A percentile compares a stretch with the other conserved stretches of the same genome.
Evolutionary conservation across 148 eudicot genomes (phyloP).

Genomic region (Selenicereus undatus): DNA sequence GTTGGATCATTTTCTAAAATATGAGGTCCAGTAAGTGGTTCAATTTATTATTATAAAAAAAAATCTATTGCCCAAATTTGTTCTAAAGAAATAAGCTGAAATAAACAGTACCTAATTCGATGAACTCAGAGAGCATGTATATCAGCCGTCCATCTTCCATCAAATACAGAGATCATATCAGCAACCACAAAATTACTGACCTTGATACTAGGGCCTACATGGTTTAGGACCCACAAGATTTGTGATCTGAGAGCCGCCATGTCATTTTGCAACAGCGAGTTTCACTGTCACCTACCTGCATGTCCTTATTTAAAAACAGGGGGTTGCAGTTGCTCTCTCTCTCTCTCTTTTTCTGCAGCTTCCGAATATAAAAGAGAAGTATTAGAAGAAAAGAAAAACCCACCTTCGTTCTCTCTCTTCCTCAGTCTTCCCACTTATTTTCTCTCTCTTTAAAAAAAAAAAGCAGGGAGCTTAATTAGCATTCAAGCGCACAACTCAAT

Average conservation of each 20-base stretch:
- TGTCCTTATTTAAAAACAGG: neutral
- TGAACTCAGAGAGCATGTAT: neutral
- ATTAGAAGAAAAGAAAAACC: neutral
- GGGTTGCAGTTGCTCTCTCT: neutral
- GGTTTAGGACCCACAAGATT: slow-evolving; percentile 13
- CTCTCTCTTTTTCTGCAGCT: slow-evolving; percentile 1
- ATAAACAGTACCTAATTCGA: too few relatives aligned
- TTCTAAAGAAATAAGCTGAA: too few relatives aligned
- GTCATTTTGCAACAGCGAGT: neutral
- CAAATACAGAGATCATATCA: neutral
- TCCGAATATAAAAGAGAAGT: slow-evolving; percentile 9
- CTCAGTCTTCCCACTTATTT: neutral
- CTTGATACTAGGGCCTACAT: neutral
- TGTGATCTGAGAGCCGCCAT: neutral
- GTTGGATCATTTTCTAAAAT: too few relatives aligned
- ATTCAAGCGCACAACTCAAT: slow-evolving; percentile 17
- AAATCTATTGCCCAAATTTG: too few relatives aligned
- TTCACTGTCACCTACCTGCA: neutral
- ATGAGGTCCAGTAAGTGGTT: too few relatives aligned
- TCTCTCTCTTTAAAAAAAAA: neutral
- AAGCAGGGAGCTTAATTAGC: neutral
- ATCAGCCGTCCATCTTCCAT: neutral
- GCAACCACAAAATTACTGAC: neutral
- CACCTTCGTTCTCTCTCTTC: neutral
- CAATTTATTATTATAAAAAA: too few relatives aligned